Percentiles rank a stretch among this genome's conserved stretches.
These are phyloP conservation scores for Paracoccidioides lutzii DNA, from an alignment of 2,329 filamentous ascomycete genomes.

Conservation along the genomic window DNA sequence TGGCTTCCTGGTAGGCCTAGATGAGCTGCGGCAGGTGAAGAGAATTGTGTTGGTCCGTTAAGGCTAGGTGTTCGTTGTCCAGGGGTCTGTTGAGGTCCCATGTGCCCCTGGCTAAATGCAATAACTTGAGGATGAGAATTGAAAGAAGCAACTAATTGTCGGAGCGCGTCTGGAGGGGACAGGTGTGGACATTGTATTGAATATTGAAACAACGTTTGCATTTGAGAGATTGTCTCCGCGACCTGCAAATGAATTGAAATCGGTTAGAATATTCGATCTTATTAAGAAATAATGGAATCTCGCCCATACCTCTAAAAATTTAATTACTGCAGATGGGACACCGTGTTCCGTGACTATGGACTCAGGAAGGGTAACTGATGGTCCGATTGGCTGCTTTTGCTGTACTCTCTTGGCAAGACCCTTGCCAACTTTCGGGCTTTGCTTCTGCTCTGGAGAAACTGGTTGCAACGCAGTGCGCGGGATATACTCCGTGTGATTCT, in stretches of 20 bases:
- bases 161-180: conserved; percentile 43
- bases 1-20: conserved; percentile 36
- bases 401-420: conserved; percentile 39
- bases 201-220: conserved; percentile 48
- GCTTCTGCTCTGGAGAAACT: conserved; percentile 42
- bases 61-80: conserved; percentile 33
- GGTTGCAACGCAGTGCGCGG: conserved; percentile 47
- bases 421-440: conserved; percentile 48
- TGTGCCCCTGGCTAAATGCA: background rate
- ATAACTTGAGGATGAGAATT: conserved; percentile 25
- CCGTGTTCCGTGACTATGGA: conserved; percentile 39
- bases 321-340: conserved; percentile 43
- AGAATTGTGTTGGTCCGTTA: conserved; percentile 39
- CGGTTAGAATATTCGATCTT: background rate
- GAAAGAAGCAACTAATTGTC: conserved; percentile 37
- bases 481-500: conserved; percentile 69
- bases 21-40: conserved; percentile 46
- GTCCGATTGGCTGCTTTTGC: conserved; percentile 31
- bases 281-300: conserved; percentile 2
- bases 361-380: conserved; percentile 32
- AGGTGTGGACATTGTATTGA: conserved; percentile 41
- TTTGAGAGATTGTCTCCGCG: conserved; percentile 52
- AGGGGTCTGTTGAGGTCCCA: conserved; percentile 20
- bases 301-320: conserved; percentile 47
- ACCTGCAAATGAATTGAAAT: conserved; percentile 33